A percentile compares a stretch with the other conserved stretches of the same genome.
phyloP scores from a whole-genome alignment of 345 rosid genomes.

The Lepidium didymum region DNA sequence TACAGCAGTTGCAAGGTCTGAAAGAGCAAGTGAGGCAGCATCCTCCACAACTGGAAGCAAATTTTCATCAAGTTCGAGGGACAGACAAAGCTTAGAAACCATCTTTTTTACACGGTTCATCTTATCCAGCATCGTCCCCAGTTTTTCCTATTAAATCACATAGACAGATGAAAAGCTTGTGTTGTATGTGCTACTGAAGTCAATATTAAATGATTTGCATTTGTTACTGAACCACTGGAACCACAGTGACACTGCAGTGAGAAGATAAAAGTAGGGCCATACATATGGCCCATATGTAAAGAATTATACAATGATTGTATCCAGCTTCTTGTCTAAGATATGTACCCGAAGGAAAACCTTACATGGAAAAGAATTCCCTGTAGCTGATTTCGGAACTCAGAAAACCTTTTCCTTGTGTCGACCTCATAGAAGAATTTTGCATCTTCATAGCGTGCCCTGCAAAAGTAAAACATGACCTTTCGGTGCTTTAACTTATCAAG shows the following conservation, averaged over 20 bases:
- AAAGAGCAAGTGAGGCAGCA: conserved; percentile 94
- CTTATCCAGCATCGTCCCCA: conserved; percentile 95
- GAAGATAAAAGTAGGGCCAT: not conserved
- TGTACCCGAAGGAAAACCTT: conserved; percentile 30
- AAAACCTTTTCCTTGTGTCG: conserved; percentile 63
- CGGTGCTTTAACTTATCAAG: not conserved
- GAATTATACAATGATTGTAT: not conserved
- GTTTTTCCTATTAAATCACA: conserved; percentile 63
- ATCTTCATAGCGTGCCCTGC: conserved; percentile 97
- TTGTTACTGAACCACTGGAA: conserved; percentile 2
- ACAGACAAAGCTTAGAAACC: conserved; percentile 44
- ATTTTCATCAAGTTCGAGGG: conserved; percentile 45
- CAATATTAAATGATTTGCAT: not conserved
- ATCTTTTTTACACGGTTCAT: conserved; percentile 53
- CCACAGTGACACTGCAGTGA: not conserved
- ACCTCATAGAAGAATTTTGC: conserved; percentile 91
- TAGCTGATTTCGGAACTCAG: conserved; percentile 68
- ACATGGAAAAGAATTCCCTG: conserved; percentile 94
- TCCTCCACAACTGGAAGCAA: conserved; percentile 48
- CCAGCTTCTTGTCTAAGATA: not conserved
- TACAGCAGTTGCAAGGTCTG: conserved; percentile 90
- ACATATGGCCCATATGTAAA: too few relatives aligned
- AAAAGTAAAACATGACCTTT: conserved; percentile 10
- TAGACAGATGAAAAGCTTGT: not conserved
- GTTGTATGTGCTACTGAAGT: not conserved